phyloP scores from a whole-genome alignment of 192 early-diverging fungal genomes.

The Geranomyces michiganensis region DNA sequence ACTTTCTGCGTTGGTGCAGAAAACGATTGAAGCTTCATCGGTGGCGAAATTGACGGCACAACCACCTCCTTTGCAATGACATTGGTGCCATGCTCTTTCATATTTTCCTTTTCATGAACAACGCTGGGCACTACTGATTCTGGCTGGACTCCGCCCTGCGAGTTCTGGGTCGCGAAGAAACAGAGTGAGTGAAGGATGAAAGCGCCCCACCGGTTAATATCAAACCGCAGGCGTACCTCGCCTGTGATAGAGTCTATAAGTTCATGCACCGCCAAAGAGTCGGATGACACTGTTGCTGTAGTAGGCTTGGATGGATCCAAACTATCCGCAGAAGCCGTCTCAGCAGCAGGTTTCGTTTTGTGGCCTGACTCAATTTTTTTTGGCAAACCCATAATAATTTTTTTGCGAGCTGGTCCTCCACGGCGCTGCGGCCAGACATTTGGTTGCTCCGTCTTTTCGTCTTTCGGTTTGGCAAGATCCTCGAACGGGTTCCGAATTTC shows the following conservation, averaged over 20 bases:
- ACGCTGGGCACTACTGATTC: too few relatives aligned
- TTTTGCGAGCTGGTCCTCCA: conserved; percentile 8
- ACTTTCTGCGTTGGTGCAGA: not conserved
- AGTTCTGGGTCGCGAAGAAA: too few relatives aligned
- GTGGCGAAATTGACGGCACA: not conserved
- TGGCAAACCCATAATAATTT: conserved; percentile 13
- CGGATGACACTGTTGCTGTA: not conserved
- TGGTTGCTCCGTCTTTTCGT: conserved; percentile 8
- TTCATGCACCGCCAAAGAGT: too few relatives aligned
- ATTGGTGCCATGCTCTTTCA: too few relatives aligned
- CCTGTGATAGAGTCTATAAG: too few relatives aligned
- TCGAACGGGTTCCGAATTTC: conserved; percentile 27
- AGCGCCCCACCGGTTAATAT: too few relatives aligned
- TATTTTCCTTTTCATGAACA: too few relatives aligned
- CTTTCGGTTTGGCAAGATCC: conserved; percentile 9
- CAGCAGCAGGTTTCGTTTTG: not conserved
- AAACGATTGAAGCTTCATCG: not conserved
- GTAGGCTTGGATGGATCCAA: not conserved
- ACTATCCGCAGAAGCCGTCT: not conserved
- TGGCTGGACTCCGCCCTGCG: too few relatives aligned
- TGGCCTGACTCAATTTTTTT: not conserved
- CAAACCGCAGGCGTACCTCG: too few relatives aligned
- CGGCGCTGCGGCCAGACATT: not conserved
- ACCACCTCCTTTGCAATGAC: not conserved
- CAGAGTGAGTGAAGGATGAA: too few relatives aligned